phyloP scores from a whole-genome alignment of 2,329 filamentous ascomycete genomes.

The Apiospora aurea region DNA sequence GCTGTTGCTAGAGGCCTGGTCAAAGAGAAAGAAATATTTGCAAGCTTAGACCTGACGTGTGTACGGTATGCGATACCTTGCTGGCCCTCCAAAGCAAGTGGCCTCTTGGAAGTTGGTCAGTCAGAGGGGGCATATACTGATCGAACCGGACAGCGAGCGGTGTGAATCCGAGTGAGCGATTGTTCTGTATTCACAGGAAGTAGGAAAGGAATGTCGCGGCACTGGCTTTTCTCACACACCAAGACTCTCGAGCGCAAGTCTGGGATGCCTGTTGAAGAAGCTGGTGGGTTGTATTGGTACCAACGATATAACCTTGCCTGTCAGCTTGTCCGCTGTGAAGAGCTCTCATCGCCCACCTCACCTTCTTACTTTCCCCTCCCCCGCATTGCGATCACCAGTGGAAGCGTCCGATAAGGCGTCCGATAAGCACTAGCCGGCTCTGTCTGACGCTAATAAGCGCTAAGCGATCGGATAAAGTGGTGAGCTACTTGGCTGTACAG shows the following conservation, averaged over 20 bases:
- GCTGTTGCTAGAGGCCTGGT: conserved; percentile 5
- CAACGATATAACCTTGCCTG: conserved; percentile 8
- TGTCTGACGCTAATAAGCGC: conserved; percentile 3
- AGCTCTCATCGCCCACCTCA: neutral
- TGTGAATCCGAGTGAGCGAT: conserved; percentile 1
- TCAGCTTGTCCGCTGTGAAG: conserved; percentile 12
- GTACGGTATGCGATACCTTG: neutral
- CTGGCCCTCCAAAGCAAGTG: neutral
- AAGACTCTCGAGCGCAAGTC: neutral
- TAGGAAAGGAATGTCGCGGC: neutral
- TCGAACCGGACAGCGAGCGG: conserved; percentile 11
- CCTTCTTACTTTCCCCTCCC: conserved; percentile 6
- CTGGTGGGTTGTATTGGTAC: conserved; percentile 3
- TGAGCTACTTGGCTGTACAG: neutral
- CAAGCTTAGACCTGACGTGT: neutral
- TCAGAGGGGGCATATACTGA: neutral
- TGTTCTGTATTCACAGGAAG: neutral
- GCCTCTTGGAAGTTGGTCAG: neutral
- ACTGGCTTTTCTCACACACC: neutral
- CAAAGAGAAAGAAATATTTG: conserved; percentile 15
- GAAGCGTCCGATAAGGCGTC: neutral
- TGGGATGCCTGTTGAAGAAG: neutral
- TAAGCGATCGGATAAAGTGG: conserved; percentile 18
- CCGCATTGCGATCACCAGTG: conserved; percentile 7
- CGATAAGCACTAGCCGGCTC: conserved; percentile 19